phyloP scores from a whole-genome alignment of 495 filamentous ascomycete species.

The Sabuloglossum arenarium region DNA sequence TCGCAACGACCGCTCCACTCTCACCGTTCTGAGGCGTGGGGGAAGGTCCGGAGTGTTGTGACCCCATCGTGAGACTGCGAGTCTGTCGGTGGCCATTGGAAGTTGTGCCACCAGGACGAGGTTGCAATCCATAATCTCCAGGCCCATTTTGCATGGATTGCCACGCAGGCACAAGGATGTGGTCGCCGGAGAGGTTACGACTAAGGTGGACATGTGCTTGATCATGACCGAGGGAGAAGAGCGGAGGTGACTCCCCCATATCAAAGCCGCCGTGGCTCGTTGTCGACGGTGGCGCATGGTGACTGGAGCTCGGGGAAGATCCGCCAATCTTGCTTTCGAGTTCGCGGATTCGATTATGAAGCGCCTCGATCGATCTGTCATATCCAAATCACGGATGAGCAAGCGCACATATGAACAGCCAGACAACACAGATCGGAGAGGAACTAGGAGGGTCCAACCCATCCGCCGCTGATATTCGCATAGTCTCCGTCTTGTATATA shows the following conservation, averaged over 20 bases:
- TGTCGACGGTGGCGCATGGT: neutral
- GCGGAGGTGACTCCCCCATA: neutral
- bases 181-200: neutral
- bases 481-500: neutral
- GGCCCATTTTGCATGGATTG: neutral
- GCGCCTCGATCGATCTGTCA: neutral
- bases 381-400: neutral
- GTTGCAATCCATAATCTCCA: neutral
- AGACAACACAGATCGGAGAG: neutral
- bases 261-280: neutral
- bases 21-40: neutral
- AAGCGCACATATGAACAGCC: neutral
- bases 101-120: neutral
- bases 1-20: neutral
- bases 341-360: neutral
- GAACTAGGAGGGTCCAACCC: neutral
- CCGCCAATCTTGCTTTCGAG: neutral
- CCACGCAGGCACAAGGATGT: neutral
- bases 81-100: neutral
- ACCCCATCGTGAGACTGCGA: neutral
- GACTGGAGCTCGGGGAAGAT: neutral
- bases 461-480: neutral
- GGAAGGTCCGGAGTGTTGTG: neutral
- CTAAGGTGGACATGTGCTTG: neutral
- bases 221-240: neutral